A percentile compares a stretch with the other conserved stretches of the same genome.
These are phyloP conservation scores for Penicillium diatomitis DNA, from an alignment of 495 filamentous ascomycete species.

Conservation along the genomic window DNA sequence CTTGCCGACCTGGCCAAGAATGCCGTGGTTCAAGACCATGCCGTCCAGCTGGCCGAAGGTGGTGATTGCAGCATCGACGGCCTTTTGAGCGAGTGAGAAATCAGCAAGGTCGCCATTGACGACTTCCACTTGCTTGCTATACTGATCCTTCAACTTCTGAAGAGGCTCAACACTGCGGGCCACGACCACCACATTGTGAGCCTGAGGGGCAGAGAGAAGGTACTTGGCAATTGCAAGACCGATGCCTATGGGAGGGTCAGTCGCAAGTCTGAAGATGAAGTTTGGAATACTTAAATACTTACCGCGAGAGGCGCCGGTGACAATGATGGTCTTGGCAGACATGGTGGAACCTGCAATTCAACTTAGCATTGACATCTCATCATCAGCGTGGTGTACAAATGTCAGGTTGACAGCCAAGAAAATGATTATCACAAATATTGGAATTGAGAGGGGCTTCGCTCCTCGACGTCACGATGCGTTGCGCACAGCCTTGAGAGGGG, in stretches of 20 bases:
- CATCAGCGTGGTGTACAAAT: too few relatives aligned
- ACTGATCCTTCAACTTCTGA: conserved; percentile 53
- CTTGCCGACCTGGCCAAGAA: conserved; percentile 66
- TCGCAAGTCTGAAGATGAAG: background rate
- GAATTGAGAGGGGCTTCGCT: background rate
- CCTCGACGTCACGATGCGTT: background rate
- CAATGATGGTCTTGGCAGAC: conserved; percentile 48
- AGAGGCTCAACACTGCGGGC: conserved; percentile 62
- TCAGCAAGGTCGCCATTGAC: conserved; percentile 71
- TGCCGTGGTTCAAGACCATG: conserved; percentile 81
- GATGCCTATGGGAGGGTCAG: conserved; percentile 47
- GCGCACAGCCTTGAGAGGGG: too few relatives aligned
- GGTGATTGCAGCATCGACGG: conserved; percentile 52
- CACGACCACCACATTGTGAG: conserved; percentile 65
- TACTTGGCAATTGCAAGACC: conserved; percentile 68
- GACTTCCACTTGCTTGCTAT: conserved; percentile 57
- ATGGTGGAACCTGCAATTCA: conserved; percentile 12
- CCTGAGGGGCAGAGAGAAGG: conserved; percentile 50
- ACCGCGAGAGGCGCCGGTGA: conserved; percentile 58
- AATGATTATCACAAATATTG: too few relatives aligned
- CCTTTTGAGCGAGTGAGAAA: conserved; percentile 48
- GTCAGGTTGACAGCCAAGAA: too few relatives aligned
- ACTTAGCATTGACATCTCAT: background rate
- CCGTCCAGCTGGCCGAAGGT: conserved; percentile 69
- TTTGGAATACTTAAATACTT: background rate